These are phyloP conservation scores for Bonia amplexicaulis DNA, from an alignment of 176 grass and related monocot species.

Conservation along the genomic window DNA sequence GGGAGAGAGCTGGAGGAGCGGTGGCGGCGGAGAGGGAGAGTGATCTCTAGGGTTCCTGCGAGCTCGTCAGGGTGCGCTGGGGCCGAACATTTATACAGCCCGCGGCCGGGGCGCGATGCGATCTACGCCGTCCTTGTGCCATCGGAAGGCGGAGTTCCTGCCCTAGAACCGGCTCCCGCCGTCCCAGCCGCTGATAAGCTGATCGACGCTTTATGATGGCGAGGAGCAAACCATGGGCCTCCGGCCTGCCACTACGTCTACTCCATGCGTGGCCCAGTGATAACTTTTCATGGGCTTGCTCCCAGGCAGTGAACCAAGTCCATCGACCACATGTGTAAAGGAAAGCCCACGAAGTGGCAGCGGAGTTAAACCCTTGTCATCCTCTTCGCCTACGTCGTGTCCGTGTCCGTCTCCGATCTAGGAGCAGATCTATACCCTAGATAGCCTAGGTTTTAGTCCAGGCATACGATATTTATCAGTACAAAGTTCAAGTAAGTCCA, in stretches of 20 bases:
- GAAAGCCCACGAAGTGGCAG: background rate
- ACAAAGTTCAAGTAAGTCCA: no score
- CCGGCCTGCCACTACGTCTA: background rate
- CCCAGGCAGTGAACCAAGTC: background rate
- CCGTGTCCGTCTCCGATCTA: background rate
- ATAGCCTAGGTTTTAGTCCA: no score
- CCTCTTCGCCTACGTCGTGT: background rate
- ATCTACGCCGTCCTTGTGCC: conserved; percentile 13
- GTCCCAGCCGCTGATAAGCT: background rate
- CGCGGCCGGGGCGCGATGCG: background rate
- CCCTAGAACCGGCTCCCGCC: background rate
- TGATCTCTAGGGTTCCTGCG: conserved; percentile 26
- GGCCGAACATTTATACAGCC: background rate
- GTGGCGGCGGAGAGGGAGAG: conserved; percentile 21
- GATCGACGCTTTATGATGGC: background rate
- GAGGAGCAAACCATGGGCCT: background rate
- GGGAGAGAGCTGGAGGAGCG: background rate
- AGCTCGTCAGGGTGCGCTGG: no score
- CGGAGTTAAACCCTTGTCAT: background rate
- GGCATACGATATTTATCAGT: no score
- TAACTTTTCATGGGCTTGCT: background rate
- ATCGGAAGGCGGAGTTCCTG: background rate
- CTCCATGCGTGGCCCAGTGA: background rate
- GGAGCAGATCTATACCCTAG: accelerated
- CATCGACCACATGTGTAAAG: background rate